phyloP scores from a whole-genome alignment of 2,329 filamentous ascomycete genomes.

The Colletotrichum paranaense region DNA sequence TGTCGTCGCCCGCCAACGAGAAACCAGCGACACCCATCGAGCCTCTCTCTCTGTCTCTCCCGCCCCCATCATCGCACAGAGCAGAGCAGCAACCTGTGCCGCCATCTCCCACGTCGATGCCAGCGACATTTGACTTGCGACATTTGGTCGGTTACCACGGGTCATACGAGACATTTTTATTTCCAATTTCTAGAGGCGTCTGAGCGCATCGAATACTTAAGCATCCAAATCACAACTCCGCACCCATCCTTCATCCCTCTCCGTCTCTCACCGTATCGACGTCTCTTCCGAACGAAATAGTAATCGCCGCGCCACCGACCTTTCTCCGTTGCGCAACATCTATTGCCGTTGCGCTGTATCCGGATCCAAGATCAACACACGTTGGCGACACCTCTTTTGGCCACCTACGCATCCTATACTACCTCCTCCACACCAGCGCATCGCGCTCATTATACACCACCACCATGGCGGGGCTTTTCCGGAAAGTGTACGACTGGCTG shows the following conservation, averaged over 20 bases:
- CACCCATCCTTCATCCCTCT: constrained; percentile 36
- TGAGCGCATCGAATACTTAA: constrained; percentile 53
- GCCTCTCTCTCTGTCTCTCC: constrained; percentile 19
- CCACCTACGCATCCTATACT: background rate
- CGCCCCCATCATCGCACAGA: constrained; percentile 35
- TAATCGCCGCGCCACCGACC: constrained; percentile 4
- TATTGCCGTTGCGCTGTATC: background rate
- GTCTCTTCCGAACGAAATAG: constrained; percentile 30
- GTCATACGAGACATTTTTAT: constrained; percentile 57
- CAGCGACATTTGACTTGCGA: constrained; percentile 30
- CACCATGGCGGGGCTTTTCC: constrained; percentile 90
- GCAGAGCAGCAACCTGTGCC: constrained; percentile 9
- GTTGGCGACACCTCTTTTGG: background rate
- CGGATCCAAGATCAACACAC: background rate
- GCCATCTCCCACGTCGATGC: constrained; percentile 21
- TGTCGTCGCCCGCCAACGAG: constrained; percentile 30
- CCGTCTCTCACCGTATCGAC: constrained; percentile 40
- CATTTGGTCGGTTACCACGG: constrained; percentile 45
- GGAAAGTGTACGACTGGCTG: constrained; percentile 97
- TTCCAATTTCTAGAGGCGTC: constrained; percentile 46
- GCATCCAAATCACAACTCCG: constrained; percentile 46
- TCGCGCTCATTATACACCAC: constrained; percentile 39
- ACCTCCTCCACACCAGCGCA: constrained; percentile 25
- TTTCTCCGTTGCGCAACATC: constrained; percentile 35
- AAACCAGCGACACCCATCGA: constrained; percentile 23